phyloP scores from a whole-genome alignment of 345 rosid species.

The Camelina neglecta region DNA sequence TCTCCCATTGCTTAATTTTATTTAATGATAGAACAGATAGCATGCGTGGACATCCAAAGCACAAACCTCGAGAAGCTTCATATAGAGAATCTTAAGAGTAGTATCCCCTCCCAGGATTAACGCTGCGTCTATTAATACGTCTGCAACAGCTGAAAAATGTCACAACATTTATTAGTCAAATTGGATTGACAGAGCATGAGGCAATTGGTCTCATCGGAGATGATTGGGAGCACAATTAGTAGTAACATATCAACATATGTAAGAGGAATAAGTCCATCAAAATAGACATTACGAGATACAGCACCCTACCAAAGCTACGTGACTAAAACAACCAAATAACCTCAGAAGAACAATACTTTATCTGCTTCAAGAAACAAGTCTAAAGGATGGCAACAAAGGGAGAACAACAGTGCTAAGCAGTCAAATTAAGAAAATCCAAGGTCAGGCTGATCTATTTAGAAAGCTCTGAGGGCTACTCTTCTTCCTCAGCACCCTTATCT shows the following conservation, averaged over 20 bases:
- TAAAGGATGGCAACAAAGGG: constrained; percentile 22
- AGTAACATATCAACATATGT: constrained; percentile 3
- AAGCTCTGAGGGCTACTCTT: neutral
- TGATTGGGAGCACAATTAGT: constrained; percentile 3
- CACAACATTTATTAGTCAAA: constrained; percentile 50
- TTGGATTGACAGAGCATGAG: constrained; percentile 29
- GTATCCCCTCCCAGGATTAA: constrained; percentile 91
- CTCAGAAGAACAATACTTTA: constrained; percentile 26
- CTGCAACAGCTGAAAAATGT: constrained; percentile 87
- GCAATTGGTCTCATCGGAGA: constrained; percentile 6
- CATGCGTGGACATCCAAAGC: constrained; percentile 3
- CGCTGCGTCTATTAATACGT: constrained; percentile 90
- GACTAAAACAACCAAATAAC: constrained; percentile 30
- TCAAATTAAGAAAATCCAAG: constrained; percentile 13
- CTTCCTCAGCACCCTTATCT: constrained; percentile 14
- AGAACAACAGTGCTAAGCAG: neutral
- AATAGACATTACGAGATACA: constrained; percentile 20
- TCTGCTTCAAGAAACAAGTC: constrained; percentile 32
- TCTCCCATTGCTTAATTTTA: constrained; percentile 8
- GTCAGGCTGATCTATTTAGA: constrained; percentile 8
- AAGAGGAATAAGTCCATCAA: neutral
- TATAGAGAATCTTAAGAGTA: constrained; percentile 77
- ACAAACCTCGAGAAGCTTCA: constrained; percentile 89
- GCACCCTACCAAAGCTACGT: constrained; percentile 19
- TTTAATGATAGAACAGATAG: constrained; percentile 16